Base-by-base conservation (phyloP, 179 eudicot species). In the Amaranthus tricolor region DNA sequence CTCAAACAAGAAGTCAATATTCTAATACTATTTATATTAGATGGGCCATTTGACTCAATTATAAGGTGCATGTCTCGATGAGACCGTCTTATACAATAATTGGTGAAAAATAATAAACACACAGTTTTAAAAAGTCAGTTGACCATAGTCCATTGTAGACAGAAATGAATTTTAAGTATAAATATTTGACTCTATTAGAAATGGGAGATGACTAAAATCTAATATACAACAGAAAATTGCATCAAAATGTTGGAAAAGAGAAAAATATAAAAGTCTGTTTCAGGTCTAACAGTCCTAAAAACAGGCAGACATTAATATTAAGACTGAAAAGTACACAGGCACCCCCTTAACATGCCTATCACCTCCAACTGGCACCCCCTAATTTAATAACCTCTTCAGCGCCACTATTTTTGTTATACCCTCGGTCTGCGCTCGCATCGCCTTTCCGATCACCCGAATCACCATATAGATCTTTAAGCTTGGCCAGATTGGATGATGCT, bases 331-430 rank as follows among this genome's bases (percentile, higher is more conserved):
- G 70, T 9, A 49, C 5, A 52, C 40, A 31, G 40, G 40, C 40
- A 31, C 40, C 40, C 40, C 40, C 40, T 31, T 2, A 68, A 72
- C 64, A 52, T 62, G 76, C 60, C 31, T 77, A 74, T 72, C 85
- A 92, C 88, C 74, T 93, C 98, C 98, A 91, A 15, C 87, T 73
- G 45, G 96, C 88, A 65, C 94, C 90, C 58, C 98, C 96, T 77
- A 93, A 87, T 80, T 89, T 83, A 73, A 93, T 88, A 72, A 93
- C 94, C 86, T 91, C 94, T 70, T 91, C 96, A 0, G 89, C 72
- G 15, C 92, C 84, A 60, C 86, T 85, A 51, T 86, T 88, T 83
- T 86, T 83, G 74, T 54, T 79, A 9, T 76, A 79, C 65, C 70
- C 82, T 79, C 83, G 80, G 52, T 77, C 89, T 9, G 59, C 71